Base-by-base conservation (phyloP, 805 yeast genomes). In the Myxozyma neglecta region DNA sequence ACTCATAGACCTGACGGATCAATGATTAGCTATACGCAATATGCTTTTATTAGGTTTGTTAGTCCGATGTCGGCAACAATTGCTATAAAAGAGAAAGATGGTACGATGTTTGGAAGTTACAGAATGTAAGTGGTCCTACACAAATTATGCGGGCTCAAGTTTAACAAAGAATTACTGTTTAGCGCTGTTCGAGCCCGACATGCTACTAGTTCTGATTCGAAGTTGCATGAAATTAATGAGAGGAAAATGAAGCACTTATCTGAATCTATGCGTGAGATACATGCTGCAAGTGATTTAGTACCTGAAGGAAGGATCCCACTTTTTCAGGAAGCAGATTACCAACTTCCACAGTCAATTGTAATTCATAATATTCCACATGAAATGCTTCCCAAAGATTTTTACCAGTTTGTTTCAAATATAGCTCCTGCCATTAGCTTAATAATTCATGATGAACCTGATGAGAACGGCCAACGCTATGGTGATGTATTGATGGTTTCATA, bases 61-160 rank as follows among this genome's bases (percentile, higher is more conserved):
- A 53, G 37, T 24, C 24, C 60, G 1, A 53, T 53, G 11, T 57
- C 62, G 14, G 65, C 64, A 4, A 35, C 44, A 11, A 39, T 43
- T 9, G 67, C 64, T 8, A 61, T 64, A 4, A 43, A 36, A 11
- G 65, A 55, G 29, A 57, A 57, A 1, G 60, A 64, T 43, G 63
- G 60, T 10, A 60, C 61, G 16, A 18, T 61, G 11, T 45, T 64
- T 13, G 59, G 55, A 11, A 24, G 47, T 34, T 36, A 48, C 20
- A 53, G 59, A 56, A 50, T 64, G 67, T 64, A 44, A 44, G 45
- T 43, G 10, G 1, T 7, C 6, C 20, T 10, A 13, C 44, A 10
- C 36, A 6, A 42, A 14, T 42, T 5, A 3, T 42, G 9, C 20
- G n/a, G 10, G 6, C 6, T 5, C 46, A n/a, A 4, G 7, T 42